Evolutionary conservation across 139 green algal genomes (phyloP).

Genomic region (Chlamydomonas sp.): DNA sequence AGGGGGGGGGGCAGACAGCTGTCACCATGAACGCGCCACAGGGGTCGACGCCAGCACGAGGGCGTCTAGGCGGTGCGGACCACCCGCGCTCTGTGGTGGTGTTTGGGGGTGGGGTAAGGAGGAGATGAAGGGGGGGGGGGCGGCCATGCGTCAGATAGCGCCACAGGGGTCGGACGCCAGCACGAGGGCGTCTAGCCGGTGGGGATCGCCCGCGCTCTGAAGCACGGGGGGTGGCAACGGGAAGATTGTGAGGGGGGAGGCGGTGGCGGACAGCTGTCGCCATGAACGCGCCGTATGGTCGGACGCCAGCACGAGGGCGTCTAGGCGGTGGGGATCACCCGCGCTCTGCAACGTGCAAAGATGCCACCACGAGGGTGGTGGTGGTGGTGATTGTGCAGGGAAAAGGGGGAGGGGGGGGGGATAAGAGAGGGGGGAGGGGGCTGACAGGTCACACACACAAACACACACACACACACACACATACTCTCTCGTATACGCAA

Average conservation of each 20-base stretch:
- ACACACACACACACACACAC: no score
- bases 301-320: constrained; percentile 28
- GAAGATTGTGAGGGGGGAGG: background rate
- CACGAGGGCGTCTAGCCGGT: constrained; percentile 21
- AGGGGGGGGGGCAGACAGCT: no score
- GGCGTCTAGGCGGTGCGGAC: constrained; percentile 22
- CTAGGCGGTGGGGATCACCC: constrained; percentile 18
- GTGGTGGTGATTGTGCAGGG: background rate
- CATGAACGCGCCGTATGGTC: constrained; percentile 27
- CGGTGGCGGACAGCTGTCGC: constrained; percentile 7
- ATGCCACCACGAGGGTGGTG: no score
- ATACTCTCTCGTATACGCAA: no score
- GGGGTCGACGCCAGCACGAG: constrained; percentile 24
- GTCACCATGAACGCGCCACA: constrained; percentile 26
- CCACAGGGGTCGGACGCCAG: constrained; percentile 29
- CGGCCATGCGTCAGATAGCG: constrained; percentile 8
- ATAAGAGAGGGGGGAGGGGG: no score
- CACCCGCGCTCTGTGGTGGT: constrained; percentile 23
- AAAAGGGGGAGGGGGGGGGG: background rate
- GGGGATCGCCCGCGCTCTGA: constrained; percentile 20
- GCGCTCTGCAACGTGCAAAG: constrained; percentile 28
- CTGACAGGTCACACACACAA: no score
- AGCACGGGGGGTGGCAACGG: constrained; percentile 12
- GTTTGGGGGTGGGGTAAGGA: constrained; percentile 9
- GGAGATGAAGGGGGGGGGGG: background rate